Evolutionary conservation across 2,329 filamentous ascomycete species (phyloP), one percentile per base, ranked within the genome.

Genomic region (Alternaria alternata): DNA sequence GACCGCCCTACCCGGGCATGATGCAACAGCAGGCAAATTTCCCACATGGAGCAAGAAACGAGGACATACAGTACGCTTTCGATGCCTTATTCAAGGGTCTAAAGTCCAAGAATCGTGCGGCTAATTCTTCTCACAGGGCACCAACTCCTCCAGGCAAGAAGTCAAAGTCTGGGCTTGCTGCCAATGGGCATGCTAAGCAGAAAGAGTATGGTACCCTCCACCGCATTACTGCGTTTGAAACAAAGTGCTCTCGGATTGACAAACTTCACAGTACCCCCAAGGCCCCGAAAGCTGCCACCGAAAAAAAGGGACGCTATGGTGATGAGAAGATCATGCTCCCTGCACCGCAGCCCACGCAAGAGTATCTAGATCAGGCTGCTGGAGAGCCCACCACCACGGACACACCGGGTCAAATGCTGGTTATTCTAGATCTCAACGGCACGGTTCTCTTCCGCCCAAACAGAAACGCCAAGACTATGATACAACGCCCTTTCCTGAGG

Each of bases 351-450:
- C 87, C 91, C 0, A 85, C 85, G 1, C 46, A 78, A 0, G 72
- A 78, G 47, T 96, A 96, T 78, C 80, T 92, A n/a, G 54, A 73
- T 4, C 83, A 84, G 53, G 83, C 90, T 2, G 74, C 79, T 66
- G 16, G 78, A 12, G 61, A 65, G 22, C 68, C 75, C 0, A 60
- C 61, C 6, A 64, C 61, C 2, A 59, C 86, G 4, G 39, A 77
- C 0, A 51, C 76, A 1, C 85, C 89, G 1, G 87, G 87, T 41
- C 86, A 85, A 16, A 85, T 97, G 34, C 87, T 99, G 22, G 83
- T 99, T 51, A 87, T 98, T 47, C 87, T 98, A 63, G 95, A 99
- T 79, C 86, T 99, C 38, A 99, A 98, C 77, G 95, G 95, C 63
- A 97, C 94, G 0, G 84, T 99, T 1, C 85, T 98, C 36, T 85